Evolutionary conservation across 163 green algal species (phyloP).

Genomic region (Scenedesmus sp.): DNA sequence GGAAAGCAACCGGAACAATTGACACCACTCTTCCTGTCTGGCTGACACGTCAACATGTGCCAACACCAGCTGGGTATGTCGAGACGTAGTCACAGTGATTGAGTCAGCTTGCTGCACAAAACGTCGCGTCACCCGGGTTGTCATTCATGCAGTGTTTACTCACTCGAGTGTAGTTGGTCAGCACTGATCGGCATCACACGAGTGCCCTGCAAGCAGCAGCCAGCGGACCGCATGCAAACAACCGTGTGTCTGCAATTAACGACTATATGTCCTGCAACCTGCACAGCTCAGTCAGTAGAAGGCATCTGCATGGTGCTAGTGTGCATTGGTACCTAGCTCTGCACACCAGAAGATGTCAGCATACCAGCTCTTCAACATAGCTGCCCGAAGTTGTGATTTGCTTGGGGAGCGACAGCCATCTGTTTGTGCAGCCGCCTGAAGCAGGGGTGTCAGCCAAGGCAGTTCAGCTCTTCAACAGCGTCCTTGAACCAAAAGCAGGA

Average conservation of each 20-base stretch:
- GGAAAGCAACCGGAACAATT: background rate
- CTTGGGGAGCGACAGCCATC: too few species aligned
- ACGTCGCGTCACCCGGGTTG: background rate
- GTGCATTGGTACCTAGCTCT: too few species aligned
- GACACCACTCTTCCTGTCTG: background rate
- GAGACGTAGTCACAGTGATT: background rate
- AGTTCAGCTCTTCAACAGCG: too few species aligned
- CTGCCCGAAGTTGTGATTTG: too few species aligned
- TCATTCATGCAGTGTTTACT: background rate
- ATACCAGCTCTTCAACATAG: too few species aligned
- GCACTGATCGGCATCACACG: background rate
- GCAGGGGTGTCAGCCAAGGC: too few species aligned
- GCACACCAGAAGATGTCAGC: too few species aligned
- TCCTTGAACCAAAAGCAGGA: too few species aligned
- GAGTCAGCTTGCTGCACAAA: background rate
- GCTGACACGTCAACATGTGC: background rate
- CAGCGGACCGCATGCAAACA: background rate
- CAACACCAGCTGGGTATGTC: too few species aligned
- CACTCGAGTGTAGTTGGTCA: background rate
- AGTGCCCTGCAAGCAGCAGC: background rate
- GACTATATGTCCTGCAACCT: background rate
- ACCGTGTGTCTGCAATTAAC: background rate
- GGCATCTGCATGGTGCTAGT: too few species aligned
- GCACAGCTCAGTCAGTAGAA: too few species aligned
- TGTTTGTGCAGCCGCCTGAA: too few species aligned